phyloP scores from a whole-genome alignment of 176 grass and related monocot genomes.

The Juncus inflexus region DNA sequence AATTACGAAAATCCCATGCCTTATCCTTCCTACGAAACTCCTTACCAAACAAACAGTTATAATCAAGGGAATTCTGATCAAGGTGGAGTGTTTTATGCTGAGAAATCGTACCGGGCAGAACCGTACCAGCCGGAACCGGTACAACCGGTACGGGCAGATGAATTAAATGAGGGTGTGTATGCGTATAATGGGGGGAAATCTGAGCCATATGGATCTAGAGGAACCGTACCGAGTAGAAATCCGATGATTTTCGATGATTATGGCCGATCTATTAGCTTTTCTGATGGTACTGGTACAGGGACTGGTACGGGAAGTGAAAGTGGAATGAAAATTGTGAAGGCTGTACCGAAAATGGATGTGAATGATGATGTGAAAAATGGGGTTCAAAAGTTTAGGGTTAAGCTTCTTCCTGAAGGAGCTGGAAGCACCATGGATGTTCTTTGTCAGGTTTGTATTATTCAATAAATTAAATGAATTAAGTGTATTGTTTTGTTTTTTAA shows the following conservation, averaged over 20 bases:
- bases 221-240: constrained; percentile 59
- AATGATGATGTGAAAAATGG: constrained; percentile 68
- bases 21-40: constrained; percentile 47
- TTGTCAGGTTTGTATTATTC: constrained; percentile 53
- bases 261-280: constrained; percentile 65
- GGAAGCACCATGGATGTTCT: constrained; percentile 80
- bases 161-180: constrained; percentile 62
- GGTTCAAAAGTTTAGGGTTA: constrained; percentile 92
- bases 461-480: not conserved
- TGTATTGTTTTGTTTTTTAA: not conserved
- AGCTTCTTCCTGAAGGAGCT: constrained; percentile 70
- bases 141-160: constrained; percentile 17
- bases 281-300: constrained; percentile 28
- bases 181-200: constrained; percentile 45
- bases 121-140: constrained; percentile 23
- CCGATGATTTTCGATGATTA: constrained; percentile 88
- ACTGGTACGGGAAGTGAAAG: constrained; percentile 27
- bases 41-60: constrained; percentile 35
- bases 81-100: constrained; percentile 22
- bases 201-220: constrained; percentile 69
- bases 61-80: constrained; percentile 42
- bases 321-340: constrained; percentile 62
- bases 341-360: constrained; percentile 67
- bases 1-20: constrained; percentile 21
- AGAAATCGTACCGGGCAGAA: constrained; percentile 20